These are phyloP conservation scores for Pinus taeda DNA, from an alignment of 75 land plant genomes.

Conservation along the genomic window DNA sequence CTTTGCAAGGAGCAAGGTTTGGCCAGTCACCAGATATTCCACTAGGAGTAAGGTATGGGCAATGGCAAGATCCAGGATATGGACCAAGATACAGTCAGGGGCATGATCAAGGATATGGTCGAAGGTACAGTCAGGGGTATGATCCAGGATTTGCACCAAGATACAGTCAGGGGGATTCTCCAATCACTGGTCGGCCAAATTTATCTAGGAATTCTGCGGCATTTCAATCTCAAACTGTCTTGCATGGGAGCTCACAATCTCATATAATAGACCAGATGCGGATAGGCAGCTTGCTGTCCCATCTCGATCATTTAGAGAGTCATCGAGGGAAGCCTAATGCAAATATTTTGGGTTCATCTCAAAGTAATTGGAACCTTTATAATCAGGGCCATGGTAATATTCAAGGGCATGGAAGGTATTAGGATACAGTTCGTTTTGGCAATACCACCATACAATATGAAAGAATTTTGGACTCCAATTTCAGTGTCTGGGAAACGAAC, in stretches of 20 bases:
- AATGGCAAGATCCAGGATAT: neutral
- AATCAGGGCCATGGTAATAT: neutral
- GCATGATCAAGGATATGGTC: neutral
- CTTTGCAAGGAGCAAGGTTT: neutral
- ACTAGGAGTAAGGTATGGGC: neutral
- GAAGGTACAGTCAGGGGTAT: neutral
- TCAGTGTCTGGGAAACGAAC: neutral
- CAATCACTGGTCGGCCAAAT: neutral
- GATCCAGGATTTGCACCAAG: neutral
- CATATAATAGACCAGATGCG: neutral
- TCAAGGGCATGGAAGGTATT: neutral
- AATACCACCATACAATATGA: neutral
- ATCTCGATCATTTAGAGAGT: neutral
- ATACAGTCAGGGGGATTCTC: neutral
- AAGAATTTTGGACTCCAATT: neutral
- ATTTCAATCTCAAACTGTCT: neutral
- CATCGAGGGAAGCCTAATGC: neutral
- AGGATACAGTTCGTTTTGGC: neutral
- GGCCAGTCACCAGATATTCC: neutral
- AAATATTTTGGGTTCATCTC: neutral
- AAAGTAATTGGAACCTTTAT: neutral
- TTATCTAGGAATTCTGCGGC: neutral
- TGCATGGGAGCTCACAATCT: neutral
- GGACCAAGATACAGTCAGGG: neutral
- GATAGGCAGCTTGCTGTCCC: neutral